Evolutionary conservation across 2,329 filamentous ascomycete genomes (phyloP).

Genomic region (Beauveria varroae): DNA sequence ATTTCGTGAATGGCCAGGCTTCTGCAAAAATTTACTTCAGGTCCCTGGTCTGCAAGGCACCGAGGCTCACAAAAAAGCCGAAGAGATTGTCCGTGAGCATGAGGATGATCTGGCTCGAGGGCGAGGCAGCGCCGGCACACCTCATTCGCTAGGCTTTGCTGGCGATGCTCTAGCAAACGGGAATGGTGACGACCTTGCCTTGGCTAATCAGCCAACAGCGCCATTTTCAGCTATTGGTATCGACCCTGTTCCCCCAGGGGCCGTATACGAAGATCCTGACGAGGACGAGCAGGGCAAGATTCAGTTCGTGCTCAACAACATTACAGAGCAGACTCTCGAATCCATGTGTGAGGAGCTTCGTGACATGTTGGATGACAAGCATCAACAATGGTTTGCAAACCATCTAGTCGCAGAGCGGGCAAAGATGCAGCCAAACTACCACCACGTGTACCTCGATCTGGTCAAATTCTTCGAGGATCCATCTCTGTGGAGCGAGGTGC

Average conservation of each 20-base stretch:
- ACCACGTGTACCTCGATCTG: slow-evolving; percentile 84
- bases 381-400: slow-evolving; percentile 93
- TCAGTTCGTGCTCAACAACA: slow-evolving; percentile 92
- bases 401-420: slow-evolving; percentile 94
- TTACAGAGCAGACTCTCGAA: slow-evolving; percentile 81
- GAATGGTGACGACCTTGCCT: slow-evolving; percentile 53
- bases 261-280: slow-evolving; percentile 71
- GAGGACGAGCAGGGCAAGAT: slow-evolving; percentile 87
- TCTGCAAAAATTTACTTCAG: slow-evolving; percentile 77
- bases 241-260: slow-evolving; percentile 56
- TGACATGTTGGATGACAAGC: slow-evolving; percentile 67
- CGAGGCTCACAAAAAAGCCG: slow-evolving; percentile 73
- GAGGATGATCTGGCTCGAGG: slow-evolving; percentile 52
- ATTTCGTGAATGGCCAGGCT: slow-evolving; percentile 89
- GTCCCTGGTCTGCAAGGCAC: slow-evolving; percentile 78
- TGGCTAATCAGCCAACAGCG: slow-evolving; percentile 52
- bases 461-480: slow-evolving; percentile 76
- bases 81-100: slow-evolving; percentile 67
- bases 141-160: slow-evolving; percentile 28
- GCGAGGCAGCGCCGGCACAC: slow-evolving; percentile 42
- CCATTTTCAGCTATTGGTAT: slow-evolving; percentile 74
- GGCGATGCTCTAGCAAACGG: slow-evolving; percentile 60
- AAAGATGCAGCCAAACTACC: slow-evolving; percentile 96
- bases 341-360: slow-evolving; percentile 77
- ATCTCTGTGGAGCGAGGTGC: slow-evolving; percentile 76